These are phyloP conservation scores for Clausena lansium DNA, from an alignment of 345 rosid genomes.

Conservation along the genomic window DNA sequence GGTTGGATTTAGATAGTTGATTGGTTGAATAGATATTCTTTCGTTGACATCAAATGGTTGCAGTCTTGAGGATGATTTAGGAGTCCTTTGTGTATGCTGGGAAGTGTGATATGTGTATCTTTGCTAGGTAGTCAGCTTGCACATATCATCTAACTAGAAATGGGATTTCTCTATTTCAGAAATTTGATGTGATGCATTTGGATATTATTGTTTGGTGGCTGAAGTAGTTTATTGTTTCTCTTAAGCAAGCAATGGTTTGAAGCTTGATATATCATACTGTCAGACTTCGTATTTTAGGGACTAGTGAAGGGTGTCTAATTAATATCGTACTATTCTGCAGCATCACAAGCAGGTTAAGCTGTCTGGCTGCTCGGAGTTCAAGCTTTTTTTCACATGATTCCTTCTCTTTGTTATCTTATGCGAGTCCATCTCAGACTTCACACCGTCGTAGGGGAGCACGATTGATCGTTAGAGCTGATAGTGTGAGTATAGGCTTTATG, in stretches of 20 bases:
- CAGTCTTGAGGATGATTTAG: too few relatives aligned
- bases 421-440: conserved; percentile 40
- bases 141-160: neutral
- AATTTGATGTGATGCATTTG: neutral
- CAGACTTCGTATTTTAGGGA: neutral
- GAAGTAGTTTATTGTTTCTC: neutral
- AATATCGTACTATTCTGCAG: conserved; percentile 28
- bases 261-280: neutral
- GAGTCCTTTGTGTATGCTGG: neutral
- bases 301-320: conserved; percentile 4
- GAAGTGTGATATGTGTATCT: neutral
- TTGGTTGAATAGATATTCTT: neutral
- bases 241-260: neutral
- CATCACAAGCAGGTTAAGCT: conserved; percentile 37
- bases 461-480: conserved; percentile 78
- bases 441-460: conserved; percentile 55
- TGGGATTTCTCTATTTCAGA: neutral
- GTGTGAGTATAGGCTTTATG: conserved; percentile 53
- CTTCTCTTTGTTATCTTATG: conserved; percentile 47
- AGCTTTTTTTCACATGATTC: conserved; percentile 62
- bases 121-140: neutral
- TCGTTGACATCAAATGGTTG: neutral
- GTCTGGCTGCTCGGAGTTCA: conserved; percentile 58
- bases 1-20: conserved; percentile 1
- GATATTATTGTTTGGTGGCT: neutral